Evolutionary conservation across 768 basidiomycete species (phyloP).

Genomic region (Ramaria sp.): DNA sequence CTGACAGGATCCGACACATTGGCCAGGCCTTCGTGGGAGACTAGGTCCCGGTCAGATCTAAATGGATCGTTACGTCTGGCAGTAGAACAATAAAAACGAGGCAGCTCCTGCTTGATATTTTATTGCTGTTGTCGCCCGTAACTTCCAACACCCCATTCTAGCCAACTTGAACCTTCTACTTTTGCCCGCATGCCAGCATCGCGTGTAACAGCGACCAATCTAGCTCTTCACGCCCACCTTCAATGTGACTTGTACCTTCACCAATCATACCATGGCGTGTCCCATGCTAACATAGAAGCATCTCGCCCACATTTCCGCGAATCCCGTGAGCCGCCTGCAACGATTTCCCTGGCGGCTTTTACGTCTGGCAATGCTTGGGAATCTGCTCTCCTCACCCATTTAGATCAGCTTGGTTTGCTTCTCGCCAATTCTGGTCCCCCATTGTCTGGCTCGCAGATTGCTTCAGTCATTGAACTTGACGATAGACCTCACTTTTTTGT

Average conservation of each 20-base stretch:
- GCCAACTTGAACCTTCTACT: too few species aligned
- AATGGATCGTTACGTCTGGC: too few species aligned
- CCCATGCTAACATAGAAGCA: neutral
- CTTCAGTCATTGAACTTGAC: slow-evolving; percentile 34
- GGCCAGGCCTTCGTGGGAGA: too few species aligned
- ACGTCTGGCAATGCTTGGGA: slow-evolving; percentile 40
- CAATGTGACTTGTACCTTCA: slow-evolving; percentile 38
- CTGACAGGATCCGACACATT: too few species aligned
- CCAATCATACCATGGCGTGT: slow-evolving; percentile 26
- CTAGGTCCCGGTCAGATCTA: too few species aligned
- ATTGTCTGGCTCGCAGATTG: slow-evolving; percentile 22
- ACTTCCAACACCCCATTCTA: too few species aligned
- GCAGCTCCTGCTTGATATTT: too few species aligned
- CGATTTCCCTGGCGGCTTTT: slow-evolving; percentile 28
- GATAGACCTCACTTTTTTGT: slow-evolving; percentile 36
- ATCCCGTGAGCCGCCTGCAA: slow-evolving; percentile 15
- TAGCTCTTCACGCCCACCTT: slow-evolving; percentile 35
- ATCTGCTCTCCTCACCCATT: slow-evolving; percentile 27
- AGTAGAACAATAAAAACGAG: too few species aligned
- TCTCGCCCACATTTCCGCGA: neutral
- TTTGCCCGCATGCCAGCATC: neutral
- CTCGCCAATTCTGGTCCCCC: slow-evolving; percentile 29
- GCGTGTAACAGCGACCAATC: slow-evolving; percentile 29
- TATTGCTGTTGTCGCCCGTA: too few species aligned
- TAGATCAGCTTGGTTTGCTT: slow-evolving; percentile 30